A percentile compares a stretch with the other conserved stretches of the same genome.
phyloP scores from a whole-genome alignment of 108 stramenopile species.

The Craspedostauros australis region DNA sequence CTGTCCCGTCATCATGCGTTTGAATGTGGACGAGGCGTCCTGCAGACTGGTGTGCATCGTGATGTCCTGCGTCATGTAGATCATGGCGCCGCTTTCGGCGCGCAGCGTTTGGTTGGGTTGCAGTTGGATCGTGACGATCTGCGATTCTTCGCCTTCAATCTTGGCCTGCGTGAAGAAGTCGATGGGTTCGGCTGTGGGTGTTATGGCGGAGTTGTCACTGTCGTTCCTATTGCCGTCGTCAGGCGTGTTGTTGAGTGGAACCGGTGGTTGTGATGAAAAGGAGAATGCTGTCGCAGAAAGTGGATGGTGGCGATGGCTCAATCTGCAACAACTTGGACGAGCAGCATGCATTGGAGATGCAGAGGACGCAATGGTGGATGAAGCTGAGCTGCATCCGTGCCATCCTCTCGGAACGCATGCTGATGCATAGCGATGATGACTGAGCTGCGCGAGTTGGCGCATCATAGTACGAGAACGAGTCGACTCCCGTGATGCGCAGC shows the following conservation, averaged over 20 bases:
- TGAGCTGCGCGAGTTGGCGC: too few relatives aligned
- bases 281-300: too few relatives aligned
- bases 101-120: constrained; percentile 72
- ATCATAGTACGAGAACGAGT: too few relatives aligned
- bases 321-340: too few relatives aligned
- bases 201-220: background rate
- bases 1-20: constrained; percentile 78
- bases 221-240: background rate
- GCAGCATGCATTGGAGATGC: too few relatives aligned
- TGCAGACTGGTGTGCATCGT: constrained; percentile 36
- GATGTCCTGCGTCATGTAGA: constrained; percentile 67
- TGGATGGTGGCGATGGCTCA: too few relatives aligned
- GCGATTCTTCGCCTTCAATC: constrained; percentile 88
- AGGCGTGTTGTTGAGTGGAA: background rate
- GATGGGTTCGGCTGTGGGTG: constrained; percentile 42
- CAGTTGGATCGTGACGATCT: constrained; percentile 73
- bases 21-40: constrained; percentile 19
- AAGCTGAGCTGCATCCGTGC: too few relatives aligned
- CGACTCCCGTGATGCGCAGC: too few relatives aligned
- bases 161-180: constrained; percentile 64
- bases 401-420: too few relatives aligned
- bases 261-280: too few relatives aligned
- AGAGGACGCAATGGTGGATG: too few relatives aligned
- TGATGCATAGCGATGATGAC: too few relatives aligned
- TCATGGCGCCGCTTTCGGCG: constrained; percentile 84